Percentiles rank a stretch among this genome's conserved stretches.
These are phyloP conservation scores for Bonia amplexicaulis DNA, from an alignment of 176 grass and related monocot species.

Conservation along the genomic window DNA sequence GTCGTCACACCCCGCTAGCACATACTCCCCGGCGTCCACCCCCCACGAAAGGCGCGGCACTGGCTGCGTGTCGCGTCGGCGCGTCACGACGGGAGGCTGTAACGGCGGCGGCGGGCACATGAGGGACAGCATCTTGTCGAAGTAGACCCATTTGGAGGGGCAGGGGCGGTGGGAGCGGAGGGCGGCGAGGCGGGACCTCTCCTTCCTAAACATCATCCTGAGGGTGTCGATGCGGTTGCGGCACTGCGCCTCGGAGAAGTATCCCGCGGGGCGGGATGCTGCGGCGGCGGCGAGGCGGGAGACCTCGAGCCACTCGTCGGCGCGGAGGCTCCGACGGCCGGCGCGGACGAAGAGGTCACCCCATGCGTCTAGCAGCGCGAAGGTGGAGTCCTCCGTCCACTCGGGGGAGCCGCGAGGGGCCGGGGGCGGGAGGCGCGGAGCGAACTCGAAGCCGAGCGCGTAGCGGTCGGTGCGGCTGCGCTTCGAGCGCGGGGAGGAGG, in stretches of 20 bases:
- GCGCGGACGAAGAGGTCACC: conserved; percentile 61
- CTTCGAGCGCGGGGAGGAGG: conserved; percentile 39
- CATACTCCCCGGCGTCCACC: conserved; percentile 29
- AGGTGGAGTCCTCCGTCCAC: conserved; percentile 83
- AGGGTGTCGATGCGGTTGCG: conserved; percentile 80
- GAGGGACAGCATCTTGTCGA: conserved; percentile 57
- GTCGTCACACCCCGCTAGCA: conserved; percentile 29
- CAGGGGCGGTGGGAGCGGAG: not conserved
- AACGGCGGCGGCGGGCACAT: conserved; percentile 22
- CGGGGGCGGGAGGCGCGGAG: conserved; percentile 35
- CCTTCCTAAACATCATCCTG: conserved; percentile 79
- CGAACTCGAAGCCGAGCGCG: conserved; percentile 69
- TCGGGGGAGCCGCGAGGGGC: not conserved
- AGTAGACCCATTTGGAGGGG: conserved; percentile 66
- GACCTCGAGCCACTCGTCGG: conserved; percentile 76
- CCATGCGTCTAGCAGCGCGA: conserved; percentile 74
- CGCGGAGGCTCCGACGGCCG: conserved; percentile 51
- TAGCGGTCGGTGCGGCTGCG: conserved; percentile 45
- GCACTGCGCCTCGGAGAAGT: conserved; percentile 64
- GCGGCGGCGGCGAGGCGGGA: conserved; percentile 34
- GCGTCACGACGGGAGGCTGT: conserved; percentile 13
- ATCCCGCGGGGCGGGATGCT: not conserved
- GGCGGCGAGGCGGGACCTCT: conserved; percentile 14
- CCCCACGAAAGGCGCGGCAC: conserved; percentile 48
- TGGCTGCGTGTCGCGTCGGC: conserved; percentile 36